Percentiles rank a stretch among this genome's conserved stretches.
Conservation (phyloP, 2,329 filamentous ascomycete species). For the Cordyceps cicadae region DNA sequence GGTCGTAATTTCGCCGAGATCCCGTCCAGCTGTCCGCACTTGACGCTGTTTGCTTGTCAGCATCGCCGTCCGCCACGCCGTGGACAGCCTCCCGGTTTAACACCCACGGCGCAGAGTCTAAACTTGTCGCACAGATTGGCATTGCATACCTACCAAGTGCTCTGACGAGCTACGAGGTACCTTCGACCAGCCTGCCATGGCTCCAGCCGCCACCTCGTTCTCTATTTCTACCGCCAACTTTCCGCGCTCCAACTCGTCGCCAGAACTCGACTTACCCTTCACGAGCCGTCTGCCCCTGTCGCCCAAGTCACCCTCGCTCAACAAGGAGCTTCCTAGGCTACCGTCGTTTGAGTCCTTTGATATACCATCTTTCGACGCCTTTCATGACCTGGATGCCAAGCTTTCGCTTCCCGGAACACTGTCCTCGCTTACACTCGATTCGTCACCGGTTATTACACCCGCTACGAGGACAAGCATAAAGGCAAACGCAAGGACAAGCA, state of each 20-base stretch:
- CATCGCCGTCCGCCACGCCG: not conserved
- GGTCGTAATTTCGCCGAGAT: not conserved
- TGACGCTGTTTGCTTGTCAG: not conserved
- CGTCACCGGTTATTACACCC: not conserved
- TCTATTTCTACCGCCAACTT: conserved; percentile 19
- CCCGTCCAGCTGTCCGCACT: not conserved
- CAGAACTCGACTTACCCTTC: conserved; percentile 23
- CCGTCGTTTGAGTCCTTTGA: conserved; percentile 38
- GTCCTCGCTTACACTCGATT: not conserved
- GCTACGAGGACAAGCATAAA: not conserved
- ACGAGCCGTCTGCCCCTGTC: conserved; percentile 12
- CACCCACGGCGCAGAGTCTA: not conserved
- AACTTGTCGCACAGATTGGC: not conserved
- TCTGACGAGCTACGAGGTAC: not conserved
- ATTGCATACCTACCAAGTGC: not conserved
- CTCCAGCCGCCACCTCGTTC: conserved; percentile 25
- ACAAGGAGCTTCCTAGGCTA: conserved; percentile 21
- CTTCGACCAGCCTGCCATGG: conserved; percentile 21
- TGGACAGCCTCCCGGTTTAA: not conserved
- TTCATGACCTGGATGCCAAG: conserved; percentile 39
- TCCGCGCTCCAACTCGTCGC: conserved; percentile 28
- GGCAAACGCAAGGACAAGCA: not conserved
- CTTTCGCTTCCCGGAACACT: conserved; percentile 28
- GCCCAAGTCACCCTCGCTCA: conserved; percentile 13
- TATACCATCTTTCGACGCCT: conserved; percentile 44